Conservation (phyloP, 2,329 filamentous ascomycete genomes). For the Ceratocystiopsis minuta region DNA sequence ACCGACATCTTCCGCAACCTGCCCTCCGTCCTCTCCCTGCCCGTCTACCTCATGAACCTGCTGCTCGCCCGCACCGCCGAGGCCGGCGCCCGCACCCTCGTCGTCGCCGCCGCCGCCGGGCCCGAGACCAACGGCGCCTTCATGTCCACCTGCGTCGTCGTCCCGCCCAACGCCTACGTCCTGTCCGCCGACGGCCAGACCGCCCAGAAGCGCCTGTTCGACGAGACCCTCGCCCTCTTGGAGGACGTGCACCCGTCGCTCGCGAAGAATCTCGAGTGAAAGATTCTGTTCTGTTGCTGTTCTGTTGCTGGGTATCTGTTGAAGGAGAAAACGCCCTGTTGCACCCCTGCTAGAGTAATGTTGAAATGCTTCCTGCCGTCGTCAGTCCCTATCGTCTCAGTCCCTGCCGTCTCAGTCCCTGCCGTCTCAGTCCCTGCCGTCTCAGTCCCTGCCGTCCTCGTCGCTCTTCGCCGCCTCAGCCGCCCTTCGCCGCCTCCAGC, state of each 20-base stretch:
- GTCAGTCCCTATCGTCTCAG: too few species aligned
- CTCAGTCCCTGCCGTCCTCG: too few species aligned
- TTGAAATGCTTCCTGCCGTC: too few species aligned
- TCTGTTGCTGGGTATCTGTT: constrained; percentile 4
- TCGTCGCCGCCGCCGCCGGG: constrained; percentile 19
- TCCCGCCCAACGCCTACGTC: constrained; percentile 15
- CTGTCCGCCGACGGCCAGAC: constrained; percentile 19
- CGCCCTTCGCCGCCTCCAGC: constrained; percentile 1
- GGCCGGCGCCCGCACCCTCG: constrained; percentile 21
- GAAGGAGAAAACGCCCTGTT: not conserved
- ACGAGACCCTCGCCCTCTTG: constrained; percentile 23
- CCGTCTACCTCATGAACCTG: constrained; percentile 6
- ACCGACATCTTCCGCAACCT: constrained; percentile 21
- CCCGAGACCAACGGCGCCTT: constrained; percentile 23
- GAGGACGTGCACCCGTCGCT: constrained; percentile 24
- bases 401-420: too few species aligned
- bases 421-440: too few species aligned
- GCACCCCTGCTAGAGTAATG: too few species aligned
- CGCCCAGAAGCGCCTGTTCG: constrained; percentile 21
- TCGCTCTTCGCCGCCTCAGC: not conserved
- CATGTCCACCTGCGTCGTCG: constrained; percentile 18
- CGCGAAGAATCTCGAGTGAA: constrained; percentile 11
- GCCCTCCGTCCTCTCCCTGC: constrained; percentile 13
- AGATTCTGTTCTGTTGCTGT: not conserved
- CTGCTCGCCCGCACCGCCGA: constrained; percentile 20